Percentiles rank a stretch among this genome's conserved stretches.
Conservation (phyloP, 140 eudicot genomes). For the Stevia rebaudiana region DNA sequence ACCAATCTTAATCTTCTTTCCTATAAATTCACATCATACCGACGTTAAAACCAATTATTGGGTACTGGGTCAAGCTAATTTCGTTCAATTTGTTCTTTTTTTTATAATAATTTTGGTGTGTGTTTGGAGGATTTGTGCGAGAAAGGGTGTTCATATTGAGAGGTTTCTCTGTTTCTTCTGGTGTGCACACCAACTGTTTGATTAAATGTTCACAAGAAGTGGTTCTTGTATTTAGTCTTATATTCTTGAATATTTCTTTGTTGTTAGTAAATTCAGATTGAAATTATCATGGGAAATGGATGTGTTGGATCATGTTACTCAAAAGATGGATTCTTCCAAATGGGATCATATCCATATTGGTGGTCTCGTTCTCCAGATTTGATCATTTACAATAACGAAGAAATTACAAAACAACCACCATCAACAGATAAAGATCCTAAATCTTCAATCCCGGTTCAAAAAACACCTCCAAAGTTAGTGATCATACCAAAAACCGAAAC, state of each 20-base stretch:
- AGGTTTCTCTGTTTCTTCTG: not conserved
- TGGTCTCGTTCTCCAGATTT: constrained; percentile 47
- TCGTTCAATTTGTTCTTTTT: not conserved
- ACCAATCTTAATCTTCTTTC: constrained; percentile 2
- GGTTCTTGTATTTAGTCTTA: not conserved
- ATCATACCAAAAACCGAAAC: constrained; percentile 31
- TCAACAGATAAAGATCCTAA: constrained; percentile 26
- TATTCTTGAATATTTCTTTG: not conserved
- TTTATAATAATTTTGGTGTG: no score
- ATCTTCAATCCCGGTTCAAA: constrained; percentile 22
- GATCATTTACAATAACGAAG: constrained; percentile 30
- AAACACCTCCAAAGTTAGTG: constrained; percentile 51
- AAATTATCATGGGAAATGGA: constrained; percentile 61
- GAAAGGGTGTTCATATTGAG: not conserved
- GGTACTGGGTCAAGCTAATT: not conserved
- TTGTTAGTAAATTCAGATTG: not conserved
- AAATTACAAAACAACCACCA: constrained; percentile 17
- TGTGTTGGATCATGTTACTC: constrained; percentile 48
- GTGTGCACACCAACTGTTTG: constrained; percentile 21
- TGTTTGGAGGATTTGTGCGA: no score
- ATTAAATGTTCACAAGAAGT: constrained; percentile 4
- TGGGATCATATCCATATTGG: constrained; percentile 41
- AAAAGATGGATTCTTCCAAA: constrained; percentile 37
- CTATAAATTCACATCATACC: constrained; percentile 6
- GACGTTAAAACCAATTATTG: not conserved